These are phyloP conservation scores for Aschersonia sp. DNA, from an alignment of 2,329 filamentous ascomycete species.

Conservation along the genomic window DNA sequence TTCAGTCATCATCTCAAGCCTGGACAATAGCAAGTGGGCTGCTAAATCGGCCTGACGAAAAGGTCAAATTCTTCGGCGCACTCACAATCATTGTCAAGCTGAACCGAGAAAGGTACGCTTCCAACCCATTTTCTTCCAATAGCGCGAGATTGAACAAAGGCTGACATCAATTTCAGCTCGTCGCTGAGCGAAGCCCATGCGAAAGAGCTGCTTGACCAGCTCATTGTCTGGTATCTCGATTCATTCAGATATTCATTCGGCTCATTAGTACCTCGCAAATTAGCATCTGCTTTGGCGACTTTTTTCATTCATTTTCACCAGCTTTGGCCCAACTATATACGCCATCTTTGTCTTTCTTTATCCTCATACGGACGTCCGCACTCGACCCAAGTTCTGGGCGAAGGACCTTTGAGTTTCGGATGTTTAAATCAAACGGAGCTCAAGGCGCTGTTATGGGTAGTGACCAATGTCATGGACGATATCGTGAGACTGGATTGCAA, in stretches of 20 bases:
- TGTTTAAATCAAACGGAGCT: constrained; percentile 31
- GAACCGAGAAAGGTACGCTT: constrained; percentile 63
- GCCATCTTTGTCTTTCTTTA: constrained; percentile 44
- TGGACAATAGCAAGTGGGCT: constrained; percentile 77
- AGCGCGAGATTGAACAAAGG: neutral
- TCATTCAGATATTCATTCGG: constrained; percentile 37
- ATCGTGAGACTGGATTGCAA: constrained; percentile 46
- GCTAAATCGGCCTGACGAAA: constrained; percentile 51
- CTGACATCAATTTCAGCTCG: constrained; percentile 16
- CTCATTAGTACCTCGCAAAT: constrained; percentile 53
- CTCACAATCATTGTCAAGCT: constrained; percentile 89
- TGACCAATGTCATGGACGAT: constrained; percentile 21
- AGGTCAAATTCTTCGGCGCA: constrained; percentile 83
- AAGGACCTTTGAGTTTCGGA: constrained; percentile 29
- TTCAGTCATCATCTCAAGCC: constrained; percentile 68
- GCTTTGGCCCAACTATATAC: constrained; percentile 51
- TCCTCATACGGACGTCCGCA: constrained; percentile 13
- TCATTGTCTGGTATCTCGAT: constrained; percentile 48
- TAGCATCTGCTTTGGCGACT: constrained; percentile 62
- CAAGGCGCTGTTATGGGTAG: constrained; percentile 50
- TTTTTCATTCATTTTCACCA: constrained; percentile 59
- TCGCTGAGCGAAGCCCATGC: constrained; percentile 43
- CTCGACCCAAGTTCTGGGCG: constrained; percentile 9
- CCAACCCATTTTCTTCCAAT: constrained; percentile 8
- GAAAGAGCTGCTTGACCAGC: constrained; percentile 40